phyloP scores from a whole-genome alignment of 2,329 filamentous ascomycete species.

The Aspergillus candidus region DNA sequence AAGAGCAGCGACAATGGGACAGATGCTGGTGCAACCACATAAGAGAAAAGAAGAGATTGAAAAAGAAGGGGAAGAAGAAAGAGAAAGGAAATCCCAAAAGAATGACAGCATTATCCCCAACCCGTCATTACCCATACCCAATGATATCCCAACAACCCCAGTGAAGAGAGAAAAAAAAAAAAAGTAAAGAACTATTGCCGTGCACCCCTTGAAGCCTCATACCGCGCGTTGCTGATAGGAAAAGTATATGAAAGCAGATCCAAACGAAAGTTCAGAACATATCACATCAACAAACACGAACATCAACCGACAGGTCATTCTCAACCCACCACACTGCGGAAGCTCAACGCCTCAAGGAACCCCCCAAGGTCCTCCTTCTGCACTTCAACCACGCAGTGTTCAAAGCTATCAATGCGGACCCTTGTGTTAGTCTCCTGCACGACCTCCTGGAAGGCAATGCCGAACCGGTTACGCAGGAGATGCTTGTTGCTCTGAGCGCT shows the following conservation, averaged over 20 bases:
- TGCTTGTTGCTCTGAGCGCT: conserved; percentile 54
- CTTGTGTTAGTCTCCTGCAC: conserved; percentile 83
- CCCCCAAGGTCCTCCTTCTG: conserved; percentile 86
- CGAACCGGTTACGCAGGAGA: conserved; percentile 81
- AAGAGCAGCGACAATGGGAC: conserved; percentile 2
- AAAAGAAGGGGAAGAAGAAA: background rate
- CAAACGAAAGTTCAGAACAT: conserved; percentile 5
- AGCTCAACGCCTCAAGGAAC: conserved; percentile 85
- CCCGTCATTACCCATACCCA: conserved; percentile 17
- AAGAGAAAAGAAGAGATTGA: conserved; percentile 1
- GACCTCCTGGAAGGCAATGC: conserved; percentile 91
- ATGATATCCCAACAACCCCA: background rate
- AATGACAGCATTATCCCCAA: conserved; percentile 16
- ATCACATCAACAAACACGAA: conserved; percentile 2
- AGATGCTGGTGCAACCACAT: conserved; percentile 5
- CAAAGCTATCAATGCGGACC: conserved; percentile 91
- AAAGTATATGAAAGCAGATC: conserved; percentile 1
- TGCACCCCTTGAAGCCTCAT: conserved; percentile 7
- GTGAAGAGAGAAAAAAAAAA: background rate
- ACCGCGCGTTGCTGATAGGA: conserved; percentile 8
- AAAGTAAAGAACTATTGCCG: background rate
- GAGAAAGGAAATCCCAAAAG: conserved; percentile 11
- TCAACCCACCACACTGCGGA: conserved; percentile 72
- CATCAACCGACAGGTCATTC: background rate
- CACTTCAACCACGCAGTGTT: conserved; percentile 97